Conservation (phyloP, 345 rosid species). For the Carallia pectinifolia region DNA sequence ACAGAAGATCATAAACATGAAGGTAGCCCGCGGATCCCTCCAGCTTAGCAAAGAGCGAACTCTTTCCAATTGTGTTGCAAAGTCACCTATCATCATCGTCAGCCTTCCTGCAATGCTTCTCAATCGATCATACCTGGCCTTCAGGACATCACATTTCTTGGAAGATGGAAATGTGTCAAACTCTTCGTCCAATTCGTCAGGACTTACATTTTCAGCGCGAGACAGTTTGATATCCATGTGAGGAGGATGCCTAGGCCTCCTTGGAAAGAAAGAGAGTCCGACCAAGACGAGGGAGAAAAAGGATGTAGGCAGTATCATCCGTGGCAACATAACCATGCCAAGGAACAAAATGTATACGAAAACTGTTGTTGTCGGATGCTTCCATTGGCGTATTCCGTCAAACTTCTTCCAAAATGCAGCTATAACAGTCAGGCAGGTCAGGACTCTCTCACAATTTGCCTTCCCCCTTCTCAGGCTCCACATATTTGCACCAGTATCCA, state of each 20-base stretch:
- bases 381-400: slow-evolving; percentile 40
- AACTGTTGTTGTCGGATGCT: slow-evolving; percentile 37
- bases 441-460: slow-evolving; percentile 43
- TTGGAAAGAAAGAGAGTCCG: slow-evolving; percentile 36
- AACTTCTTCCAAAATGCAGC: slow-evolving; percentile 35
- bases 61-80: slow-evolving; percentile 44
- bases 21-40: slow-evolving; percentile 46
- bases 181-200: slow-evolving; percentile 52
- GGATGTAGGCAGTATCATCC: slow-evolving; percentile 28
- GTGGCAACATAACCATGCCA: slow-evolving; percentile 34
- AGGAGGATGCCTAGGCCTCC: slow-evolving; percentile 45
- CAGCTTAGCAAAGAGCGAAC: slow-evolving; percentile 25
- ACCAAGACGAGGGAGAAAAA: slow-evolving; percentile 39
- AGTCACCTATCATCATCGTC: slow-evolving; percentile 33
- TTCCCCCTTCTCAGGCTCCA: slow-evolving; percentile 53
- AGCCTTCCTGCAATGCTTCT: slow-evolving; percentile 45
- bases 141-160: slow-evolving; percentile 18
- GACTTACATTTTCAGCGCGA: slow-evolving; percentile 22
- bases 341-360: slow-evolving; percentile 33
- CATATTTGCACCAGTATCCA: slow-evolving; percentile 33
- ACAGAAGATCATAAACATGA: slow-evolving; percentile 29
- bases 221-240: slow-evolving; percentile 44
- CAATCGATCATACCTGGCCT: slow-evolving; percentile 43
- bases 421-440: slow-evolving; percentile 25
- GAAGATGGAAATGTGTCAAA: slow-evolving; percentile 52